Conservation (phyloP, 352 stramenopile species). For the Elongisporangium prolatum region DNA sequence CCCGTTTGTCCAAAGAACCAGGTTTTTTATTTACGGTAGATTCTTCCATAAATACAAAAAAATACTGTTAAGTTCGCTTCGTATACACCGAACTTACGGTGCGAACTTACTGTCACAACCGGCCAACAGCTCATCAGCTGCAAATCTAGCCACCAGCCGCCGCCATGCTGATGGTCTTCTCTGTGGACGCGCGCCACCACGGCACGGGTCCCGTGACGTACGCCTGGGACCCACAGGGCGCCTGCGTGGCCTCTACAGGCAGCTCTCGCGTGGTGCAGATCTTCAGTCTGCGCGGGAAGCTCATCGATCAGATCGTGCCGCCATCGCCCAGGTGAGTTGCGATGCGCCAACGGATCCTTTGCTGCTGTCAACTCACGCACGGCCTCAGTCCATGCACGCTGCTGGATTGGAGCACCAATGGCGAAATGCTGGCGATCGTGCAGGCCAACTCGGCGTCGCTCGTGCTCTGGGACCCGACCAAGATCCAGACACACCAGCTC, state of each 20-base stretch:
- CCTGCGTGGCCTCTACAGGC: conserved; percentile 72
- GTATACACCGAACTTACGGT: too few relatives aligned
- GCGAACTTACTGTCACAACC: not conserved
- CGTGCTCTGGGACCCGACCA: conserved; percentile 69
- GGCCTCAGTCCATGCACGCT: conserved; percentile 51
- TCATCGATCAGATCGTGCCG: conserved; percentile 77
- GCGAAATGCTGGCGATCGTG: conserved; percentile 65
- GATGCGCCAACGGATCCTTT: not conserved
- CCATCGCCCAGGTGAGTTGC: conserved; percentile 53
- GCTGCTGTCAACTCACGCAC: conserved; percentile 1
- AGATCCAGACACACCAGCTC: conserved; percentile 50
- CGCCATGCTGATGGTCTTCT: conserved; percentile 79
- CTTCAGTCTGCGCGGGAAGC: conserved; percentile 60
- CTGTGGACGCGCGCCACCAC: conserved; percentile 73
- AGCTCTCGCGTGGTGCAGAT: conserved; percentile 73
- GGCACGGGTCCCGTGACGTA: conserved; percentile 69
- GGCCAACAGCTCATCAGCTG: not conserved
- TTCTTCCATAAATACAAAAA: too few relatives aligned
- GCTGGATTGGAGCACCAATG: conserved; percentile 70
- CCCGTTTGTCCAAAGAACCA: too few relatives aligned
- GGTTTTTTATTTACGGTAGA: too few relatives aligned
- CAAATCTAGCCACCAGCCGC: not conserved
- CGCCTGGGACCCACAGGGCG: conserved; percentile 71
- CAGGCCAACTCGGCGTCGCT: conserved; percentile 69
- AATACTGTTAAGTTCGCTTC: too few relatives aligned